These are phyloP conservation scores for Cryptosporidium muris DNA, from an alignment of 169 alveolate genomes.

Conservation along the genomic window DNA sequence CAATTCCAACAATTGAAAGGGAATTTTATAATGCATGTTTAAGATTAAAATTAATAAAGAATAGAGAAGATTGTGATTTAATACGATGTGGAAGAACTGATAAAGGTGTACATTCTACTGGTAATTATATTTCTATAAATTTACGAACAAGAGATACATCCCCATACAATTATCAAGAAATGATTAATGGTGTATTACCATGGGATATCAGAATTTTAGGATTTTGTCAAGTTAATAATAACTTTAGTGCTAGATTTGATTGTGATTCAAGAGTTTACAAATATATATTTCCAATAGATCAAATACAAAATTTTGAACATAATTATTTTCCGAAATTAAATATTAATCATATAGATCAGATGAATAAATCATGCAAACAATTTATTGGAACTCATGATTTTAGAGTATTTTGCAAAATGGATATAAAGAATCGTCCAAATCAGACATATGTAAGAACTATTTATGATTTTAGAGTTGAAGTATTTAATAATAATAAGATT, in stretches of 20 bases:
- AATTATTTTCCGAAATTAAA: conserved; percentile 46
- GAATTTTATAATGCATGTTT: conserved; percentile 62
- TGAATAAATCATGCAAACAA: conserved; percentile 76
- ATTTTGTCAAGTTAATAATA: conserved; percentile 78
- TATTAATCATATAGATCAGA: conserved; percentile 1
- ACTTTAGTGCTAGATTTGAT: conserved; percentile 89
- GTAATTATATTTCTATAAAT: conserved; percentile 81
- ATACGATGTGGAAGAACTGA: conserved; percentile 89
- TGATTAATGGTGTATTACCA: conserved; percentile 85
- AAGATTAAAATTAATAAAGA: conserved; percentile 29
- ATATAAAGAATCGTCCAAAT: conserved; percentile 75
- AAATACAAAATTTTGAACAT: conserved; percentile 73
- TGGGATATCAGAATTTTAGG: conserved; percentile 84
- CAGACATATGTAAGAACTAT: conserved; percentile 50
- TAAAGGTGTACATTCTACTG: conserved; percentile 90
- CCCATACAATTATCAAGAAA: conserved; percentile 75
- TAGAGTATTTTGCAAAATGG: conserved; percentile 87
- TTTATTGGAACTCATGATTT: conserved; percentile 87
- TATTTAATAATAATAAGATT: conserved; percentile 18
- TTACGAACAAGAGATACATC: conserved; percentile 75
- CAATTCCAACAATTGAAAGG: conserved; percentile 63
- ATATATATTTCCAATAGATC: conserved; percentile 82
- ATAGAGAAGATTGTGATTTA: conserved; percentile 43
- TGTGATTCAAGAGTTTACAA: conserved; percentile 87
- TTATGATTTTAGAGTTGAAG: conserved; percentile 39